Evolutionary conservation across 2,329 filamentous ascomycete species (phyloP), one percentile per base, ranked within the genome.

Genomic region (Colletotrichum falcatum): DNA sequence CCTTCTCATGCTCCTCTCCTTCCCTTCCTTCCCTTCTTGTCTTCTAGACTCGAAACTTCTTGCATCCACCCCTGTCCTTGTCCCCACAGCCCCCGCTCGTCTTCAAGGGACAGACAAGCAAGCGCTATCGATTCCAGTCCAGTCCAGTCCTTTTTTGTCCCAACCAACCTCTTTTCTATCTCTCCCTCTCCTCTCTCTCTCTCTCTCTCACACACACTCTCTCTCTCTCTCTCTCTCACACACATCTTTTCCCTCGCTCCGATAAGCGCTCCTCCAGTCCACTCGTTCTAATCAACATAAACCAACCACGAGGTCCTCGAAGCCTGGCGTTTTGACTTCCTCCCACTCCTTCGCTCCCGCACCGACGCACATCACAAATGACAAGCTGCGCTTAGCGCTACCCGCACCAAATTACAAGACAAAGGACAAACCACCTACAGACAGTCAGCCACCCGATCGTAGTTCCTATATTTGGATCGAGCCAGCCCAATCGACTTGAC

Each of bases 321-420:
- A 67, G 54, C 67, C 67, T 53, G 64, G 58, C 44, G 67, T 63
- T 70, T 67, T 67, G 64, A 67, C 58, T 33, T 53, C 37, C 58
- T 67, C 66, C 48, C 53, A 26, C 56, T 59, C 67, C 44, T 56
- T 66, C 67, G 37, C 44, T 65, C 65, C 65, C 11, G 56, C 67
- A 54, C 63, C 35, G 59, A 53, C 63, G 56, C 66, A 37, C 20
- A 20, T 23, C 30, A 62, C 58, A 46, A 39, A 61, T 55, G 26
- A n/a, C 23, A 28, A 59, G 33, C 67, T 51, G 54, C 46, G 46
- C 26, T 35, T 44, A 55, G 61, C 61, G n/a, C n/a, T 37, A 23
- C 28, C 28, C 12, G 28, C 11, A 18, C 42, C 49, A 28, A 48
- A 60, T 33, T 28, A 58, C 30, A 66, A 65, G 3, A 28, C 7